These are phyloP conservation scores for Aplosporella prunicola DNA, from an alignment of 2,329 filamentous ascomycete genomes.

Conservation along the genomic window DNA sequence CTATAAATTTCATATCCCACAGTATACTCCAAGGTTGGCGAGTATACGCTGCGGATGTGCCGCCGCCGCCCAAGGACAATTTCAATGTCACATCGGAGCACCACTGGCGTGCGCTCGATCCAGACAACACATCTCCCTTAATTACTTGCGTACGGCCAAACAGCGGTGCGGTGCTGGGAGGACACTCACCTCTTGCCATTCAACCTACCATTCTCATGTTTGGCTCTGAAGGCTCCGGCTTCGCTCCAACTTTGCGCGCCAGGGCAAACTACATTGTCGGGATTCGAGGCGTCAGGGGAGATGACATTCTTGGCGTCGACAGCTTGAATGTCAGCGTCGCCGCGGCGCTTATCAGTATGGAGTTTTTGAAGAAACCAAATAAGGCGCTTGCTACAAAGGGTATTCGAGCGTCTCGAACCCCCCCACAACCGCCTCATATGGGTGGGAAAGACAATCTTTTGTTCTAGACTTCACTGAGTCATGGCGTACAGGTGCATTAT, in stretches of 20 bases:
- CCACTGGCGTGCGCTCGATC: not conserved
- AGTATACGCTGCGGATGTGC: constrained; percentile 61
- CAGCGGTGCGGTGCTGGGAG: constrained; percentile 13
- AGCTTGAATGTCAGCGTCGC: constrained; percentile 93
- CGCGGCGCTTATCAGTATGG: constrained; percentile 62
- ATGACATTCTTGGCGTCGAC: constrained; percentile 57
- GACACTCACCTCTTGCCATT: constrained; percentile 20
- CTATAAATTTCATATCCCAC: constrained; percentile 58
- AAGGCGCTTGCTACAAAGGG: too few relatives aligned
- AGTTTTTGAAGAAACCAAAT: constrained; percentile 44
- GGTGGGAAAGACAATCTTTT: too few relatives aligned
- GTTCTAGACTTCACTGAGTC: too few relatives aligned
- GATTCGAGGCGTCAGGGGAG: constrained; percentile 46
- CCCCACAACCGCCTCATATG: too few relatives aligned
- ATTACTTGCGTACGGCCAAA: constrained; percentile 17
- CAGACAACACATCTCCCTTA: constrained; percentile 5
- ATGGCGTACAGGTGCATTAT: too few relatives aligned
- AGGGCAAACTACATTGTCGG: constrained; percentile 55
- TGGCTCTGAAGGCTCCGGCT: constrained; percentile 25
- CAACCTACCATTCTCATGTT: constrained; percentile 71
- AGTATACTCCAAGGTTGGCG: constrained; percentile 69
- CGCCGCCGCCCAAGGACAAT: constrained; percentile 2
- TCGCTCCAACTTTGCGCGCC: constrained; percentile 28
- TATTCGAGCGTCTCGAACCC: too few relatives aligned
- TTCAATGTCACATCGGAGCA: not conserved